These are phyloP conservation scores for Collybia sordida DNA, from an alignment of 768 basidiomycete genomes.

Conservation along the genomic window DNA sequence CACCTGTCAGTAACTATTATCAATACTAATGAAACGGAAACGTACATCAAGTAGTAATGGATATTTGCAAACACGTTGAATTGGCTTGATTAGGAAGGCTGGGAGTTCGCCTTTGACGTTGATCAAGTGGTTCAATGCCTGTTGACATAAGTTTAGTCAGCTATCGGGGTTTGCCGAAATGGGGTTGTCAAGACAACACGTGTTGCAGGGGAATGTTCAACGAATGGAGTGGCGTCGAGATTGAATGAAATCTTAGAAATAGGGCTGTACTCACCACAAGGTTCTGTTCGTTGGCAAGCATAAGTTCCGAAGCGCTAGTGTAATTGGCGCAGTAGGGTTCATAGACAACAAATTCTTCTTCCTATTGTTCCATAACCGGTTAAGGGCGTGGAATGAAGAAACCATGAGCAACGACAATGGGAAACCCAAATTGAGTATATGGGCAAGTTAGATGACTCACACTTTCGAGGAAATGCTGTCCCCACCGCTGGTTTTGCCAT, in stretches of 20 bases:
- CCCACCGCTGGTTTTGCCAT: slow-evolving; percentile 88
- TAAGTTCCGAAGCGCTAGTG: slow-evolving; percentile 81
- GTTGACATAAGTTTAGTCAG: slow-evolving; percentile 42
- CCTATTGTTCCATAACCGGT: slow-evolving; percentile 61
- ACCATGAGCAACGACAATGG: slow-evolving; percentile 41
- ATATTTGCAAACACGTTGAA: slow-evolving; percentile 98
- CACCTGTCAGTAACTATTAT: slow-evolving; percentile 4
- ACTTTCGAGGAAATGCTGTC: slow-evolving; percentile 77
- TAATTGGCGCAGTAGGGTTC: slow-evolving; percentile 98
- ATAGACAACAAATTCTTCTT: slow-evolving; percentile 94
- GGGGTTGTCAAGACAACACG: slow-evolving; percentile 34
- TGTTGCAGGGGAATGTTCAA: background rate
- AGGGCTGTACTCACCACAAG: slow-evolving; percentile 62
- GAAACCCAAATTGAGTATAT: slow-evolving; percentile 38
- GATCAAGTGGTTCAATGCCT: slow-evolving; percentile 83
- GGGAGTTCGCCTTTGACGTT: slow-evolving; percentile 91
- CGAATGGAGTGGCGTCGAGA: slow-evolving; percentile 10
- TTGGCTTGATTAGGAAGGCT: slow-evolving; percentile 97
- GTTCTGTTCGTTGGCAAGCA: slow-evolving; percentile 84
- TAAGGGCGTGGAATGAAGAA: slow-evolving; percentile 13
- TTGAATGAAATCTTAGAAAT: slow-evolving; percentile 13
- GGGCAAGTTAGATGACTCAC: slow-evolving; percentile 49
- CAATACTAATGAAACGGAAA: slow-evolving; percentile 12
- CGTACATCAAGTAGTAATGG: slow-evolving; percentile 89
- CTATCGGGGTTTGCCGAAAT: slow-evolving; percentile 26